Conservation (phyloP, 177 flowering plant genomes). For the Tripterygium wilfordii region DNA sequence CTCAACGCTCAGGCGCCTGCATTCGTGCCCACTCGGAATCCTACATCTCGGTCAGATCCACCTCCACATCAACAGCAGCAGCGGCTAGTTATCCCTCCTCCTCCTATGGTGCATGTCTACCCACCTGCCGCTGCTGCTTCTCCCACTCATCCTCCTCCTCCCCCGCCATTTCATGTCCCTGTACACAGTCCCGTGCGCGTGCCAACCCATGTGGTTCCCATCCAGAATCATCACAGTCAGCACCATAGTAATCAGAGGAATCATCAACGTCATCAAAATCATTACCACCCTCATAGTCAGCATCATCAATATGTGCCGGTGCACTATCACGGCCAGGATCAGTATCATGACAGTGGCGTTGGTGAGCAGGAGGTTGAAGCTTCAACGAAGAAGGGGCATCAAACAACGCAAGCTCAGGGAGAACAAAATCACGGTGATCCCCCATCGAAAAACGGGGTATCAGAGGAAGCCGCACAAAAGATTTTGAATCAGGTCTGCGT, state of each 20-base stretch:
- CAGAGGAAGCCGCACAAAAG: constrained; percentile 54
- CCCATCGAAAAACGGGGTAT: constrained; percentile 22
- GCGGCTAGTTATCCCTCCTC: constrained; percentile 15
- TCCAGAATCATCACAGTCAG: constrained; percentile 11
- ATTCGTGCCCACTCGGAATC: constrained; percentile 50
- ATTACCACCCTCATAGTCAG: constrained; percentile 11
- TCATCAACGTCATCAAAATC: too few species aligned
- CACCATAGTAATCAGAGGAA: too few species aligned
- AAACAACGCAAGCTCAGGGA: constrained; percentile 8
- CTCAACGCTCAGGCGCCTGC: constrained; percentile 88
- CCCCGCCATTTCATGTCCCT: constrained; percentile 19
- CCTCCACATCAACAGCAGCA: constrained; percentile 14
- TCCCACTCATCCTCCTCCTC: constrained; percentile 8
- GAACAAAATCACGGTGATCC: constrained; percentile 17
- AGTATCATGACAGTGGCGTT: constrained; percentile 5
- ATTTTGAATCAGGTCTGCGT: constrained; percentile 59
- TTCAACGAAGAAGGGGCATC: constrained; percentile 2
- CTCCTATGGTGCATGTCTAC: constrained; percentile 4
- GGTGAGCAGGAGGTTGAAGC: constrained; percentile 22
- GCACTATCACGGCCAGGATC: constrained; percentile 17
- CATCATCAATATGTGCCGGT: too few species aligned
- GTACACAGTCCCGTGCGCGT: too few species aligned
- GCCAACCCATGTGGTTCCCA: constrained; percentile 14
- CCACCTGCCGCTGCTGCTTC: constrained; percentile 14
- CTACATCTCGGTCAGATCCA: too few species aligned